Base-by-base conservation (phyloP, 805 yeast genomes). In the Ogataea nonfermentans region DNA sequence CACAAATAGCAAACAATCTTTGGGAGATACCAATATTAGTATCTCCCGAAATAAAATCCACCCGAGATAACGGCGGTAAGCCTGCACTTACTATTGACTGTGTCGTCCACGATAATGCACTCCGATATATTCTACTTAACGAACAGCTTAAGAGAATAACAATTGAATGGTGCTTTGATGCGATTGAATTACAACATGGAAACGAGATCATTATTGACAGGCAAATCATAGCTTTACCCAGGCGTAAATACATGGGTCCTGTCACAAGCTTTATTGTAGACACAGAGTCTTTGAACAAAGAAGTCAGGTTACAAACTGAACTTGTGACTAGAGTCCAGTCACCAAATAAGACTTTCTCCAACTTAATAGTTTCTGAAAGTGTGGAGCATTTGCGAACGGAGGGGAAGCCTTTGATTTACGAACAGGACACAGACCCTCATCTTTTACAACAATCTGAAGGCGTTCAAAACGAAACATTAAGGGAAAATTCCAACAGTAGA, bases 21-120 rank as follows among this genome's bases (percentile, higher is more conserved):
- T 89, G 96, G 95, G 89, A 84, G 43, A 81, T 88, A 2, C 96
- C 96, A 1, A 77, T 90, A 2, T 73, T 84, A 2, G 78, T 86
- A 0, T 79, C 91, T 0, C 68, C 72, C 0, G 75, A 73, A 33
- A 57, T 71, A 40, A 55, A 80, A 9, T 50, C 51, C 6, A 82
- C 74, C 31, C 56, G 44, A 10, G 96, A 90, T 58, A 89, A 89
- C 55, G 78, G 78, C 51, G 95, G 95, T 1, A 60, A 64, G 3
- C 59, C 66, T 11, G 77, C 89, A 29, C 63, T 73, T 29, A 89
- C 86, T 2, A 78, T 78, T 52, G 96, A 89, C 59, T 89, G 96
- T 60, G 79, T 90, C 33, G 74, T 88, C 42, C 79, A 86, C 55
- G 70, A 76, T 7, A 63, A 63, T 24, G 78, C 89, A 34, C 71